Percentiles rank a stretch among this genome's conserved stretches.
Conservation (phyloP, 805 yeast species). For the Tetrapisispora fleetii region DNA sequence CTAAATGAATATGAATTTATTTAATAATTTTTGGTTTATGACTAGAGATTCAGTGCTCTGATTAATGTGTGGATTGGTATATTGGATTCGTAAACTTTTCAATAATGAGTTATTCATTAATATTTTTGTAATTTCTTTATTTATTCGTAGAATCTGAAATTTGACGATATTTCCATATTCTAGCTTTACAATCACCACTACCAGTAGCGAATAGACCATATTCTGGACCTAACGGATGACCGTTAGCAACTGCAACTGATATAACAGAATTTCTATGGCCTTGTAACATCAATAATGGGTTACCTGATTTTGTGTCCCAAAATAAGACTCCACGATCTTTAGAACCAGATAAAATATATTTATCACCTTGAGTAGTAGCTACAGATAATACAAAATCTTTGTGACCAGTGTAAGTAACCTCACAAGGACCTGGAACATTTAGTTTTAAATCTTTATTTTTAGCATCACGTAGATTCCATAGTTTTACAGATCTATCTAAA, state of each 20-base stretch:
- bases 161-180: slow-evolving; percentile 80
- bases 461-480: slow-evolving; percentile 63
- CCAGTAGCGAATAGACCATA: slow-evolving; percentile 92
- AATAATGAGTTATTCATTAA: slow-evolving; percentile 8
- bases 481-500: slow-evolving; percentile 87
- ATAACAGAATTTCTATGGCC: slow-evolving; percentile 96
- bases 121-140: slow-evolving; percentile 10
- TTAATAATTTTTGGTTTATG: not conserved
- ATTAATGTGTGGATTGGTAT: not conserved
- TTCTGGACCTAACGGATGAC: slow-evolving; percentile 45
- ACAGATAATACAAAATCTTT: slow-evolving; percentile 92
- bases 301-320: slow-evolving; percentile 91
- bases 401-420: slow-evolving; percentile 90
- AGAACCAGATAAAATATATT: slow-evolving; percentile 86
- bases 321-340: slow-evolving; percentile 95
- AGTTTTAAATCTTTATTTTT: slow-evolving; percentile 31
- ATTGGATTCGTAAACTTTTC: not conserved
- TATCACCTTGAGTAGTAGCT: slow-evolving; percentile 86
- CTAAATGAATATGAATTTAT: not conserved
- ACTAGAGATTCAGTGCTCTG: not conserved
- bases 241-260: slow-evolving; percentile 83
- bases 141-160: slow-evolving; percentile 2
- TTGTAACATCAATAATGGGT: slow-evolving; percentile 88
- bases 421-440: slow-evolving; percentile 50
- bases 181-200: slow-evolving; percentile 93